Percentiles rank a stretch among this genome's conserved stretches.
phyloP scores from a whole-genome alignment of 345 rosid genomes.

The Bretschneidera sinensis region DNA sequence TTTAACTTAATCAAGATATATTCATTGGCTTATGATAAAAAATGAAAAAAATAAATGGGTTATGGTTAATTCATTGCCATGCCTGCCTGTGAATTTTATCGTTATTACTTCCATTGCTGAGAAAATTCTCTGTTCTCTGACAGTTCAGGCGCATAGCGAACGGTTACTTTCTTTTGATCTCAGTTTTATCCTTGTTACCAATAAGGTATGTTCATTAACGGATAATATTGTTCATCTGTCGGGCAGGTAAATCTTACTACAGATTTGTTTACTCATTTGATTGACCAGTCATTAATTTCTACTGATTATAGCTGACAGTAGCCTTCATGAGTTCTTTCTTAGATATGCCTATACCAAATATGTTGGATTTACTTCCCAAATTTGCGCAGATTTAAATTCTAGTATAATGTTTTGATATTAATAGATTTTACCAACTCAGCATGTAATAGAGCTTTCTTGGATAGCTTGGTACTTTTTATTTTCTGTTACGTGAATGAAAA shows the following conservation, averaged over 20 bases:
- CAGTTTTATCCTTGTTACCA: conserved; percentile 90
- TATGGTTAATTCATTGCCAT: neutral
- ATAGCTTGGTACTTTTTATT: no score
- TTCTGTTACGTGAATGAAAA: no score
- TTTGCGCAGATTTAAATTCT: no score
- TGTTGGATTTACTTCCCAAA: neutral
- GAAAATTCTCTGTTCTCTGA: conserved; percentile 37
- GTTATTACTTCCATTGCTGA: conserved; percentile 23
- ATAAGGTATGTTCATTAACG: conserved; percentile 54
- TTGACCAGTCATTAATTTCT: neutral
- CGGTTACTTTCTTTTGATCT: conserved; percentile 87
- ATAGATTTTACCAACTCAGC: no score
- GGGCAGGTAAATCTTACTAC: neutral
- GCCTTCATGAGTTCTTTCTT: no score
- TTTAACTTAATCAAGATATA: neutral
- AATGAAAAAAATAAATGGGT: neutral
- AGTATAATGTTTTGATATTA: no score
- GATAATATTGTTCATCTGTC: no score
- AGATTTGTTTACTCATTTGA: neutral
- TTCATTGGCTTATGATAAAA: neutral
- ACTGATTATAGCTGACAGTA: no score
- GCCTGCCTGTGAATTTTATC: neutral
- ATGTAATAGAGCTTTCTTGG: no score
- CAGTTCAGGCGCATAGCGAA: conserved; percentile 99
- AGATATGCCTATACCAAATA: no score